Evolutionary conservation across 495 filamentous ascomycete genomes (phyloP).

Genomic region (Aspergillus ellipticus): DNA sequence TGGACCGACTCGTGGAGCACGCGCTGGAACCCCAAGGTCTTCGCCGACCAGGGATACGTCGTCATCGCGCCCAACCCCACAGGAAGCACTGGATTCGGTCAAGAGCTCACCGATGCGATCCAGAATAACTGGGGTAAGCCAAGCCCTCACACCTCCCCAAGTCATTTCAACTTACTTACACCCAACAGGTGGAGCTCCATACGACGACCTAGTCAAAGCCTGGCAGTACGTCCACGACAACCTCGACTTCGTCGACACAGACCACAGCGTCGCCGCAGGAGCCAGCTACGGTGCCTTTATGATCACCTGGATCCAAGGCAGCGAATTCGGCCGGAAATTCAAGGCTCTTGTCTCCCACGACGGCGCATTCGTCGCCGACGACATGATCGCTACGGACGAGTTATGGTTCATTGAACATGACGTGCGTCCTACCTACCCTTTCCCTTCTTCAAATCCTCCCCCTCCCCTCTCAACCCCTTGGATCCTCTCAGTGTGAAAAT

Average conservation of each 20-base stretch:
- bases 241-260: slow-evolving; percentile 47
- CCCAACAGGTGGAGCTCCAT: slow-evolving; percentile 39
- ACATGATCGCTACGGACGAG: slow-evolving; percentile 46
- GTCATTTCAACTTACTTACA: slow-evolving; percentile 1
- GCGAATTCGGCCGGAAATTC: slow-evolving; percentile 48
- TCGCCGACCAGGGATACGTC: slow-evolving; percentile 56
- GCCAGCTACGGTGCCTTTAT: slow-evolving; percentile 53
- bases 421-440: slow-evolving; percentile 10
- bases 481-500: not conserved
- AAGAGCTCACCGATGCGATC: slow-evolving; percentile 45
- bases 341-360: slow-evolving; percentile 50
- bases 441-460: slow-evolving; percentile 7
- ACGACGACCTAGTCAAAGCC: slow-evolving; percentile 51
- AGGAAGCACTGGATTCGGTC: slow-evolving; percentile 48
- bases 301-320: slow-evolving; percentile 57
- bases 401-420: slow-evolving; percentile 43
- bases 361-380: slow-evolving; percentile 43
- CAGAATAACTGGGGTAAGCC: slow-evolving; percentile 44
- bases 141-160: not conserved
- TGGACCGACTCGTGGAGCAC: slow-evolving; percentile 49
- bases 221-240: slow-evolving; percentile 49
- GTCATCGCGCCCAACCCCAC: slow-evolving; percentile 53
- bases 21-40: slow-evolving; percentile 50
- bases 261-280: slow-evolving; percentile 46
- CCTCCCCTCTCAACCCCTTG: slow-evolving; percentile 8